These are phyloP conservation scores for Arxiozyma heterogenica DNA, from an alignment of 1,139 yeast species.

Conservation along the genomic window DNA sequence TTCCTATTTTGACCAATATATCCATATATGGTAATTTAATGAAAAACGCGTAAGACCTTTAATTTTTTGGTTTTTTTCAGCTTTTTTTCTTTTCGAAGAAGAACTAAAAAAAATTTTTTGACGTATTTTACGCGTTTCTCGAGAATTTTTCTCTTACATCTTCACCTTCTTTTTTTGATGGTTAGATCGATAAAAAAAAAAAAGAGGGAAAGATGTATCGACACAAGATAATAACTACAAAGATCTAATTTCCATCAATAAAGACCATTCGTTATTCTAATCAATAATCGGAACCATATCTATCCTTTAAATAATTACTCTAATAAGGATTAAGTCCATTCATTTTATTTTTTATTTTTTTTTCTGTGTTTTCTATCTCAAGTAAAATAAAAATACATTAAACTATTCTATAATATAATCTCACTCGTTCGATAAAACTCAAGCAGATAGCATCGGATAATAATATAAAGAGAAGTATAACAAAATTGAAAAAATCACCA, in stretches of 20 bases:
- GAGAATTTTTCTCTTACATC: neutral
- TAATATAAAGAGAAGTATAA: too few relatives aligned
- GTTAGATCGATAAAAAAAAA: neutral
- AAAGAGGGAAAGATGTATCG: neutral
- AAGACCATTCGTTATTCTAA: neutral
- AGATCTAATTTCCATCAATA: neutral
- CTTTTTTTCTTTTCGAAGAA: neutral
- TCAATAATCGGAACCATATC: neutral
- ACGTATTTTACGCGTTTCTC: neutral
- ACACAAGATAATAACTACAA: neutral
- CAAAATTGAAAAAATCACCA: neutral
- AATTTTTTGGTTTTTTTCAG: too few relatives aligned
- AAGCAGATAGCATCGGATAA: neutral
- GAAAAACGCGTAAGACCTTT: neutral
- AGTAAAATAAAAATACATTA: too few relatives aligned
- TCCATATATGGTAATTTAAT: neutral
- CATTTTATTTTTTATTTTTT: neutral
- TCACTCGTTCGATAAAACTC: neutral
- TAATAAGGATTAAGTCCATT: neutral
- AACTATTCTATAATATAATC: neutral
- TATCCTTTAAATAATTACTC: neutral
- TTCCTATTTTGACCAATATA: neutral
- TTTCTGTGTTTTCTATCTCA: neutral
- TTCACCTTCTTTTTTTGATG: neutral
- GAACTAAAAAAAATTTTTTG: too few relatives aligned